These are phyloP conservation scores for Pilatotrama ljubarskyi DNA, from an alignment of 768 basidiomycete genomes.

Conservation along the genomic window DNA sequence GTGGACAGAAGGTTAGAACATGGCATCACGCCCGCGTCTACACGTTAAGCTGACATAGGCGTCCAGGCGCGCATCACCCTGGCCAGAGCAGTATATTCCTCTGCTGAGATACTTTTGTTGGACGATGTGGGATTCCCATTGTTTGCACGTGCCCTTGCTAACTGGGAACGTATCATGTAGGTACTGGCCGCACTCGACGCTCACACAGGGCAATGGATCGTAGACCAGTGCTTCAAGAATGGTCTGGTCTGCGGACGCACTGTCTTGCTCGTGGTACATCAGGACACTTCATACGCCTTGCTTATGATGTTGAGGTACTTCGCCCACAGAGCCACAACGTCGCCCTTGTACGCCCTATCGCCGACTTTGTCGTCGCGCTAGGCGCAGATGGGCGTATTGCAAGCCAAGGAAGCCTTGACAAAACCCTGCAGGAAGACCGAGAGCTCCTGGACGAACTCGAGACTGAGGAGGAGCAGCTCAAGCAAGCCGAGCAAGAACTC, in stretches of 20 bases:
- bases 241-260: constrained; percentile 51
- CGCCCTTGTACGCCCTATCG: constrained; percentile 51
- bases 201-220: constrained; percentile 52
- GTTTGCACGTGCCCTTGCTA: background rate
- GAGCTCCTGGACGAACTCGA: constrained; percentile 32
- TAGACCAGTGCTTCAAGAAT: constrained; percentile 50
- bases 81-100: constrained; percentile 59
- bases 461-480: constrained; percentile 25
- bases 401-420: constrained; percentile 50
- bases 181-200: constrained; percentile 53
- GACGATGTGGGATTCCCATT: constrained; percentile 55
- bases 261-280: constrained; percentile 50
- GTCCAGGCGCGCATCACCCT: constrained; percentile 52
- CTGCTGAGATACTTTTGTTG: constrained; percentile 62
- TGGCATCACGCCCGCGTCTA: too few species aligned
- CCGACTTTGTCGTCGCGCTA: constrained; percentile 57
- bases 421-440: constrained; percentile 44
- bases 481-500: constrained; percentile 30
- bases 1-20: constrained; percentile 44
- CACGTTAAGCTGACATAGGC: constrained; percentile 17
- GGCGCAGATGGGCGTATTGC: constrained; percentile 52
- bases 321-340: constrained; percentile 49
- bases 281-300: too few species aligned
- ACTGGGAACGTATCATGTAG: constrained; percentile 7
- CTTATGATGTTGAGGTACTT: background rate